phyloP scores from a whole-genome alignment of 1,284 basidiomycete species.

The Sanghuangporus sanghuang region DNA sequence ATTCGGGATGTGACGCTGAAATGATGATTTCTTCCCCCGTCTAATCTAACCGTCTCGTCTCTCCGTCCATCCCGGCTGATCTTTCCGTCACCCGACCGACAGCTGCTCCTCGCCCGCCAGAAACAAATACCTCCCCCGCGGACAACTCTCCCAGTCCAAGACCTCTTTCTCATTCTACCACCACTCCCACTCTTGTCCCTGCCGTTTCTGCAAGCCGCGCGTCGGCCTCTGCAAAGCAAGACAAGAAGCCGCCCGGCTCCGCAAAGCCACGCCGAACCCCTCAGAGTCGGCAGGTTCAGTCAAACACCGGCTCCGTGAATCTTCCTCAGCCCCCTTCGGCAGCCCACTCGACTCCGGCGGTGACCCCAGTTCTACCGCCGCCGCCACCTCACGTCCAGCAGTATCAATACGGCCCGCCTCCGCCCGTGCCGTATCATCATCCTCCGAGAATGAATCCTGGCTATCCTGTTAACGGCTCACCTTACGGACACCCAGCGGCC shows the following conservation, averaged over 20 bases:
- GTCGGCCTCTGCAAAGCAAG: constrained; percentile 5
- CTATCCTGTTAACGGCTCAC: constrained; percentile 53
- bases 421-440: constrained; percentile 35
- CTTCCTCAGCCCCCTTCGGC: constrained; percentile 37
- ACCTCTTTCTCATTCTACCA: background rate
- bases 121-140: background rate
- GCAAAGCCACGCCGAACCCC: background rate
- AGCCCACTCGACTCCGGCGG: constrained; percentile 13
- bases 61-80: background rate
- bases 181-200: background rate
- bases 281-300: background rate
- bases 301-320: constrained; percentile 15
- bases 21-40: background rate
- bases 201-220: background rate
- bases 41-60: background rate
- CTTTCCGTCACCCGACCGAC: constrained; percentile 2
- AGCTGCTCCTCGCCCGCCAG: constrained; percentile 62
- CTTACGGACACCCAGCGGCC: constrained; percentile 39
- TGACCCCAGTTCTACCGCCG: constrained; percentile 38
- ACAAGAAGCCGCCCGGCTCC: constrained; percentile 1
- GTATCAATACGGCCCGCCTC: constrained; percentile 33
- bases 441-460: constrained; percentile 54
- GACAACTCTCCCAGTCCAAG: background rate
- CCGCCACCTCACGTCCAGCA: constrained; percentile 14
- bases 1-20: background rate